Percentiles rank a stretch among this genome's conserved stretches.
phyloP scores from a whole-genome alignment of 257 asterid species.

The Ophiorrhiza pumila region DNA sequence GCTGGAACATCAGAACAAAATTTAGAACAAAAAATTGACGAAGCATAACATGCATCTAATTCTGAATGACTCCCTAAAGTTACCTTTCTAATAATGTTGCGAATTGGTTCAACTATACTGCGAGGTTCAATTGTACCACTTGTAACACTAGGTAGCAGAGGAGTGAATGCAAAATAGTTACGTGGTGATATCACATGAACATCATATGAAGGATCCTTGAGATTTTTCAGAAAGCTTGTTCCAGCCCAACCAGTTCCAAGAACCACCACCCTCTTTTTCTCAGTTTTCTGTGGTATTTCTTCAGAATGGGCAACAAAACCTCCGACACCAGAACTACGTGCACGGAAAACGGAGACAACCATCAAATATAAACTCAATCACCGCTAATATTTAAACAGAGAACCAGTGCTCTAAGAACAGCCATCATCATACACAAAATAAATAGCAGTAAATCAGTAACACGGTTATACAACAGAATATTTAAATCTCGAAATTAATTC shows the following conservation, averaged over 20 bases:
- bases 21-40: neutral
- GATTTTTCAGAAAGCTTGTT: slow-evolving; percentile 74
- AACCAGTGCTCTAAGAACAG: neutral
- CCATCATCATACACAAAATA: neutral
- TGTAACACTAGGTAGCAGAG: slow-evolving; percentile 92
- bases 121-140: slow-evolving; percentile 95
- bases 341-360: neutral
- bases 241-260: slow-evolving; percentile 99
- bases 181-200: slow-evolving; percentile 96
- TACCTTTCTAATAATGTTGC: slow-evolving; percentile 87
- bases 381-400: neutral
- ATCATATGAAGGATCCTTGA: slow-evolving; percentile 69
- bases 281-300: slow-evolving; percentile 45
- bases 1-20: neutral
- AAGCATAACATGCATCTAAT: neutral
- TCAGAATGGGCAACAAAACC: slow-evolving; percentile 78
- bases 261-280: slow-evolving; percentile 80
- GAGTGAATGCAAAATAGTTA: slow-evolving; percentile 92
- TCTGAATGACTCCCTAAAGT: neutral
- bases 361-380: neutral
- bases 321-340: slow-evolving; percentile 70
- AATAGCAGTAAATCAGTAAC: too few relatives aligned
- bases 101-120: slow-evolving; percentile 91
- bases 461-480: too few relatives aligned
- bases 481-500: neutral